Base-by-base conservation (phyloP, 805 yeast genomes). In the Zygotorulaspora chibaensis region DNA sequence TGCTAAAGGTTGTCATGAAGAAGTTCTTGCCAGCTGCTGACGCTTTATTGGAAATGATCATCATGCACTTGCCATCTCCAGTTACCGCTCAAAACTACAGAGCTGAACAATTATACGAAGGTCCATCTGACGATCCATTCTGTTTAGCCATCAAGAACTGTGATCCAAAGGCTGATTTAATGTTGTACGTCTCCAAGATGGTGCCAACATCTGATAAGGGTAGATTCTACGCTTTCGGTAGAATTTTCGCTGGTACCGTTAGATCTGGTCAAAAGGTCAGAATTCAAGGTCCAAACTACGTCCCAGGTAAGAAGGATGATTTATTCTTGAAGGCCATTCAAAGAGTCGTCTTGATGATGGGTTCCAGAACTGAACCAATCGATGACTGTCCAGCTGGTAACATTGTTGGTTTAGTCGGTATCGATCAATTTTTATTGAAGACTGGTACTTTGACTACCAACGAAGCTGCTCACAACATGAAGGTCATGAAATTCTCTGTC, bases 331-430 rank as follows among this genome's bases (percentile, higher is more conserved):
- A 91, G 85, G 86, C 96, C 65, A 79, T 91, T 69, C 99, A 91
- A 83, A 91, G 99, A 84, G 93, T 96, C 67, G 99, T 91, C 68
- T 81, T 91, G 72, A 91, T 91, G 99, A 91, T 91, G 99, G 99
- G 99, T 74, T 87, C 97, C 80, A 75, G 79, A 74, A 95, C 87
- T 69, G 99, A 91, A 83, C 88, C 91, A 71, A 91, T 91, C 68
- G 98, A 91, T 69, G 98, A 91, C 80, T 87, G 95, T 80, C 98
- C 99, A 73, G 97, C 98, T 66, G 99, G 99, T 87, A 91, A 91
- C 96, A 91, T 91, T 84, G 83, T 90, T 71, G 99, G 98, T 89
- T 80, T 91, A 74, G 98, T 91, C 68, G 99, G 99, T 90, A 87
- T 91, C 68, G 99, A 91, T 79, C 99, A 91, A 83, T 91, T 90